Evolutionary conservation across 2,329 filamentous ascomycete species (phyloP), one percentile per base, ranked within the genome.

Genomic region (Rhytidhysteron rufulum): DNA sequence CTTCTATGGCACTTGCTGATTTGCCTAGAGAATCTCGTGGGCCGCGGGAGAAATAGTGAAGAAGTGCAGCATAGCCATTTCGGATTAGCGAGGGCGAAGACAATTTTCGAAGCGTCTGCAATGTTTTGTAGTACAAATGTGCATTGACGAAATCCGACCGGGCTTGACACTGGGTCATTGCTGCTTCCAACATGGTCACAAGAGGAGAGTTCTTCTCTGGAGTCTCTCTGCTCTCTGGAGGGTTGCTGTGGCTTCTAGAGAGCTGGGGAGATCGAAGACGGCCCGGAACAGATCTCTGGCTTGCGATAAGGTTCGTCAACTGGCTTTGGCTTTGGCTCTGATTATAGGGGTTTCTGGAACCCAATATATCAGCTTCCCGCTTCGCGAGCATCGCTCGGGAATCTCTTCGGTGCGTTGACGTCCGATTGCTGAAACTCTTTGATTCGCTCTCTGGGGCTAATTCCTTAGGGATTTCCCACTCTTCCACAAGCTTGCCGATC

Each of bases 71-170:
- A 65, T 87, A 86, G 21, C 86, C 80, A 57, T 88, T 75, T 39
- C 77, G 74, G 18, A 79, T 79, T 21, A 88, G 65, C 39, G 63
- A 83, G 5, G 77, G 70, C 13, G 78, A 82, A 31, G 71, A 73
- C 41, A 86, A 65, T 39, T 75, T 75, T 51, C 80, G 79, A 15
- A 95, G 74, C 46, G 88, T 84, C 44, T 86, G 81, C 20, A 91
- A 69, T 0, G 88, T 89, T 58, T 84, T 86, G 82, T 86, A 91
- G 70, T 91, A 95, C 37, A 87, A 76, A 52, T 94, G 87, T 1
- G 88, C 85, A 21, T 84, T 84, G 36, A 93, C 81, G 54, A 89
- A 95, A 59, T 95, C 88, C 0, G 85, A 86, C 45, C 86, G 80
- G 18, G 85, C 81, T 51, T 86, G 82, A 40, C 86, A 89, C 59